A percentile compares a stretch with the other conserved stretches of the same genome.
Evolutionary conservation across 2,329 filamentous ascomycete genomes (phyloP).

Genomic region (Salinomyces thailandicus): DNA sequence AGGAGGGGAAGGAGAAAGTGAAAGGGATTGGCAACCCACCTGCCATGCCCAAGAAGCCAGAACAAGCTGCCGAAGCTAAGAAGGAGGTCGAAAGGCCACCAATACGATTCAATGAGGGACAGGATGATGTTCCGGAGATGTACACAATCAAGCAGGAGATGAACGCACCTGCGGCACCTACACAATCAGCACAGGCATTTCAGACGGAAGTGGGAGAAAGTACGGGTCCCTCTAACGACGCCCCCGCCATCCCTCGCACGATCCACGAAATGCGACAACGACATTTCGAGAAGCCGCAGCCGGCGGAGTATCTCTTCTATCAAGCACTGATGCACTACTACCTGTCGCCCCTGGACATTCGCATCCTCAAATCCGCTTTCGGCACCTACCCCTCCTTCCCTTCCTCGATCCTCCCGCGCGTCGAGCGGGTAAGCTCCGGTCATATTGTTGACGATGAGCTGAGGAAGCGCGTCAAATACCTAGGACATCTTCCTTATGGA

Average conservation of each 20-base stretch:
- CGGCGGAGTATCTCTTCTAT: conserved; percentile 71
- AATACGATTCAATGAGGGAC: conserved; percentile 37
- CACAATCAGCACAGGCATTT: conserved; percentile 18
- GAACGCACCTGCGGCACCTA: conserved; percentile 8
- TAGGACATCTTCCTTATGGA: conserved; percentile 77
- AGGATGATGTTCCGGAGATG: conserved; percentile 41
- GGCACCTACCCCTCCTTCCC: conserved; percentile 74
- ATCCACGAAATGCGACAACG: conserved; percentile 37
- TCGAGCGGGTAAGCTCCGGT: conserved; percentile 81
- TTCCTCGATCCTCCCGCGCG: conserved; percentile 71
- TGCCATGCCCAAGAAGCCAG: conserved; percentile 40
- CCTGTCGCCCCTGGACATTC: conserved; percentile 79
- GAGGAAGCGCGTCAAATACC: conserved; percentile 74
- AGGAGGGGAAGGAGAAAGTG: conserved; percentile 64
- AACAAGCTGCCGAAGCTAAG: conserved; percentile 11
- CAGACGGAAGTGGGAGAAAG: conserved; percentile 1
- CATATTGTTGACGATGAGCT: conserved; percentile 79
- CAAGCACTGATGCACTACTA: conserved; percentile 80
- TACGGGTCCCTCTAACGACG: conserved; percentile 2
- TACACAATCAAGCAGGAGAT: conserved; percentile 28
- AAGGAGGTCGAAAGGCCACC: conserved; percentile 26
- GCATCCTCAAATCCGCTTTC: conserved; percentile 82
- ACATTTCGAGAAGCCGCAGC: conserved; percentile 33
- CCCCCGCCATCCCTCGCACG: conserved; percentile 28
- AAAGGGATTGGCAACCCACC: conserved; percentile 57